phyloP scores from a whole-genome alignment of 176 grass and related monocot genomes.

The Cymbopogon citratus region DNA sequence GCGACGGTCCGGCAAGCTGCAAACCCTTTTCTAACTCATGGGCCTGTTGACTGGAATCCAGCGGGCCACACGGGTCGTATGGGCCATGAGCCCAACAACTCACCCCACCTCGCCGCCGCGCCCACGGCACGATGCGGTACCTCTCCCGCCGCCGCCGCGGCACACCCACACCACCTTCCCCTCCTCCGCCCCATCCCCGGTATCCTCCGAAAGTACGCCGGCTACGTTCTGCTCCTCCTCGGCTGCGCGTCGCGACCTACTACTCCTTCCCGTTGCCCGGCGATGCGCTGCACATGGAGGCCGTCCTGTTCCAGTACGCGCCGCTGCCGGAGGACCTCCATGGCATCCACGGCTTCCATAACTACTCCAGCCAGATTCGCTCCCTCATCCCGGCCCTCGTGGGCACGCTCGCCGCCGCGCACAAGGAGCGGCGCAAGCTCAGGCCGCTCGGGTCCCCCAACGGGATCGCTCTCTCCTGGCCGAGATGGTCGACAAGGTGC shows the following conservation, averaged over 20 bases:
- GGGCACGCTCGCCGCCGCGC: slow-evolving; percentile 41
- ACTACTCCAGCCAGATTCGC: not conserved
- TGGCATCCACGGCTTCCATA: slow-evolving; percentile 73
- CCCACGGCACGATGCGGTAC: not conserved
- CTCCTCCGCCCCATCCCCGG: not conserved
- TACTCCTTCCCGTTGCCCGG: slow-evolving; percentile 65
- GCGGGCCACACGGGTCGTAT: no score
- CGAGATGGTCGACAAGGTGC: slow-evolving; percentile 58
- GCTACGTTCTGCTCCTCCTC: slow-evolving; percentile 37
- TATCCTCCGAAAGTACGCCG: slow-evolving; percentile 60
- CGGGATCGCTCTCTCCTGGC: slow-evolving; percentile 62
- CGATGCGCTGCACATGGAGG: slow-evolving; percentile 77
- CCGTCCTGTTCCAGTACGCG: slow-evolving; percentile 55
- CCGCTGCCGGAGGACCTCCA: slow-evolving; percentile 75
- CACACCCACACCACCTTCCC: not conserved
- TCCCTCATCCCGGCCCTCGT: slow-evolving; percentile 38
- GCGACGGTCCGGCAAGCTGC: no score
- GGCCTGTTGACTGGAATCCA: no score
- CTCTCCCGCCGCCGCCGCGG: not conserved
- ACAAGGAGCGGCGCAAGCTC: slow-evolving; percentile 58
- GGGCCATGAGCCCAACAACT: no score
- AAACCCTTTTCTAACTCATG: no score
- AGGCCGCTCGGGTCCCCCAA: slow-evolving; percentile 77
- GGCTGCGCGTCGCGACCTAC: slow-evolving; percentile 60
- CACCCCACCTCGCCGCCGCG: no score